Conservation (phyloP, 768 basidiomycete genomes). For the Lentinula detonsa region DNA sequence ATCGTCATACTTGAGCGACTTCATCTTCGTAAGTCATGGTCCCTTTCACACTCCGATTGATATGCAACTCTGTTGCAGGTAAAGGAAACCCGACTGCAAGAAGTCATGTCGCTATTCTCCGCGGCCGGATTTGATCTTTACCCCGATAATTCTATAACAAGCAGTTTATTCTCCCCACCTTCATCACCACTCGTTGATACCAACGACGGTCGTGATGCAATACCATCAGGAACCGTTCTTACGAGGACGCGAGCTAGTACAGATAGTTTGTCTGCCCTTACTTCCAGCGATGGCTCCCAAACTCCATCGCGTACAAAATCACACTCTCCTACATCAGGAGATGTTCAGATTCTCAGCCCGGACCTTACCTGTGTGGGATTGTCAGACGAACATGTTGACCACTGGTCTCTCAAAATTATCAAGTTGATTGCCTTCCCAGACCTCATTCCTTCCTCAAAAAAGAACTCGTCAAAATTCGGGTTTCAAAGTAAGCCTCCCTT, state of each 20-base stretch:
- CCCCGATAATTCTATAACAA: constrained; percentile 30
- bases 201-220: constrained; percentile 2
- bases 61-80: constrained; percentile 34
- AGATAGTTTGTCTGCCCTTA: constrained; percentile 14
- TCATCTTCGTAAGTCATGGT: constrained; percentile 57
- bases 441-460: constrained; percentile 38
- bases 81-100: constrained; percentile 56
- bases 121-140: constrained; percentile 64
- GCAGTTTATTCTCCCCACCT: constrained; percentile 21
- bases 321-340: constrained; percentile 48
- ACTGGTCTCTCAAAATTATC: constrained; percentile 73
- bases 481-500: background rate
- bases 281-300: constrained; percentile 4
- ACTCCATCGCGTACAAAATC: constrained; percentile 26
- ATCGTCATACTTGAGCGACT: constrained; percentile 79
- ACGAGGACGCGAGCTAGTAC: constrained; percentile 41
- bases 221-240: constrained; percentile 31
- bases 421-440: constrained; percentile 76
- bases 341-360: constrained; percentile 59
- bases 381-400: constrained; percentile 58
- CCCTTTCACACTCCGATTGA: background rate
- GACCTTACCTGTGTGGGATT: constrained; percentile 76
- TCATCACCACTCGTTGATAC: constrained; percentile 10
- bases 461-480: background rate
- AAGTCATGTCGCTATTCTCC: constrained; percentile 56